Conservation (phyloP, 2,329 filamentous ascomycete species). For the Fusarium anthophilum region DNA sequence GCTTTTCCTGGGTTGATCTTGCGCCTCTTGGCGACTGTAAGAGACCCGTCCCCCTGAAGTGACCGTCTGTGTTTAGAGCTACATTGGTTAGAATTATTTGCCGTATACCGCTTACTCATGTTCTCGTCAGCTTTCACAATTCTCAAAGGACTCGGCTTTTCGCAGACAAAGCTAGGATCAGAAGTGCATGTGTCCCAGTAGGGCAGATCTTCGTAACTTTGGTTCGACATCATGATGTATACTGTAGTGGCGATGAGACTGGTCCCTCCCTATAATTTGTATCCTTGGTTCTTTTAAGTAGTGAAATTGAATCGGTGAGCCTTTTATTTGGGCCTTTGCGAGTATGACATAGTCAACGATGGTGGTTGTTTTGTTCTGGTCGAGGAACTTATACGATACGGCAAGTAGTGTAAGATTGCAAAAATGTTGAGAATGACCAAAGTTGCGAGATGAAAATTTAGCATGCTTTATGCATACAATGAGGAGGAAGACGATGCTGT, state of each 20-base stretch:
- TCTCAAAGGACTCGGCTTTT: slow-evolving; percentile 57
- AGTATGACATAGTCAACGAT: not conserved
- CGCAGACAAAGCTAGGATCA: slow-evolving; percentile 28
- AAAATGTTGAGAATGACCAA: not conserved
- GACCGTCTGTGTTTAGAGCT: slow-evolving; percentile 26
- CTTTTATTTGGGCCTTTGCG: not conserved
- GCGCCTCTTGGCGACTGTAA: slow-evolving; percentile 51
- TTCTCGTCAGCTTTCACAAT: slow-evolving; percentile 55
- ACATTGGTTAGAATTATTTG: slow-evolving; percentile 40
- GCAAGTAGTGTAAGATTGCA: not conserved
- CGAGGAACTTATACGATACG: not conserved
- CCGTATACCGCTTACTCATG: slow-evolving; percentile 18
- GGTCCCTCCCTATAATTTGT: not conserved
- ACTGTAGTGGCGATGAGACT: not conserved
- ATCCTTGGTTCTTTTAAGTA: not conserved
- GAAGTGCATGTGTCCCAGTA: slow-evolving; percentile 46
- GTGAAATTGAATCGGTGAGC: too few species aligned
- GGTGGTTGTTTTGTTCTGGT: not conserved
- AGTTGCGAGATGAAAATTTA: not conserved
- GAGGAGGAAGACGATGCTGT: not conserved
- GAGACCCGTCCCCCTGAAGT: slow-evolving; percentile 28
- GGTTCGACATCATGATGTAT: slow-evolving; percentile 49
- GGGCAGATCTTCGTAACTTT: slow-evolving; percentile 38
- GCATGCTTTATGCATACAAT: slow-evolving; percentile 4
- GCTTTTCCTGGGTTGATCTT: slow-evolving; percentile 13